Base-by-base conservation (phyloP, 805 yeast genomes). In the Zygosaccharomyces gambellarensis region DNA sequence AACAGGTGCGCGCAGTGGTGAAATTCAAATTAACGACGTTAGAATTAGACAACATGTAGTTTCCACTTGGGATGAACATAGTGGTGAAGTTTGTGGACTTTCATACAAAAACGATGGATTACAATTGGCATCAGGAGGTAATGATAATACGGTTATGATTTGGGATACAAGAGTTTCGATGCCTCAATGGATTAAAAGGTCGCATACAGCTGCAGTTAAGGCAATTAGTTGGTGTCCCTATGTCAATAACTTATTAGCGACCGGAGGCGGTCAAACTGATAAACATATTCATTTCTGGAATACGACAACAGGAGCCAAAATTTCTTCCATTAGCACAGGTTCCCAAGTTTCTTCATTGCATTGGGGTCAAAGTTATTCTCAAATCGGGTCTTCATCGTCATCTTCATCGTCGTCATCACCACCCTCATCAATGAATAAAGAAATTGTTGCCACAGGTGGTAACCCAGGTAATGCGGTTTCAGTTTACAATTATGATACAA, bases 261-360 rank as follows among this genome's bases (percentile, higher is more conserved):
- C 97, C 3, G 99, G 98, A 5, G 99, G 99, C 46, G 99, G 99
- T 12, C 85, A 95, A 10, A 79, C 87, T 29, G 97, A 94, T 69
- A 85, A 82, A 63, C 79, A 83, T 42, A 87, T 92, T 51, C 92
- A 92, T 69, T 88, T 94, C 69, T 94, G 98, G 98, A 94, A 94
- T 68, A 81, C 97, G 3, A 80, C 87, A 17, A 87, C 95, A 0
- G 99, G 98, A 1, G 81, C 90, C 1, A 73, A 95, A 52, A 81
- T 87, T 31, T 88, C 90, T 56, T 78, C 94, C 8, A 85, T 92
- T 21, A 94, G 90, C 57, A 86, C 97, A 0, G 96, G 92, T 5
- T 85, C 96, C 0, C 99, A 94, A 68, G 94, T 94, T 4, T 84
- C 95, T n/a, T 87, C 97, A 12, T 74, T 94, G 52, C 82, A 83